Evolutionary conservation across 2,329 filamentous ascomycete species (phyloP), one percentile per base, ranked within the genome.

Genomic region (Dothideomycetidae sp.): DNA sequence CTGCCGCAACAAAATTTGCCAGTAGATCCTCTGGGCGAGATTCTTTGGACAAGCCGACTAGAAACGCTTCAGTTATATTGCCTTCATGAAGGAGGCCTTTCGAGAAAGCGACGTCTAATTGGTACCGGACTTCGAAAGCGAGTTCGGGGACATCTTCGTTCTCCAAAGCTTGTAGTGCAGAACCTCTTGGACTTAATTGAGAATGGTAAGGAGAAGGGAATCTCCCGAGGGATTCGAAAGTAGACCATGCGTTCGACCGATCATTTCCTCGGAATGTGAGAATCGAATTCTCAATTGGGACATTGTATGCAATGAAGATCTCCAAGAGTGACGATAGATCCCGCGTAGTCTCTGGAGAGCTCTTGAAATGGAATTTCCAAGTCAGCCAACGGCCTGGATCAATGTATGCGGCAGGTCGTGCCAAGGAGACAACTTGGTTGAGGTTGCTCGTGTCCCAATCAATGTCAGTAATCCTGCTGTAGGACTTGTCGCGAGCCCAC

Each of bases 71-170:
- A 1, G 64, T 68, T 31, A 96, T 69, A 32, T 71, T 80, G 52
- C 83, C 73, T 54, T 94, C 88, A 37, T 78, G 78, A 10, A 98
- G 60, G 15, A 75, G 66, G 0, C 77, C 75, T 17, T 79, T 73
- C 0, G 86, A 93, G n/a, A 96, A 68, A 53, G 88, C 96, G 0
- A 84, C 86, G 55, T 98, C 88, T 0, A 98, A 70, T 53, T 93
- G 85, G 52, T 96, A 98, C 11, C 83, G 72, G 1, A 93, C 72
- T 1, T 74, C 61, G 43, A 85, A 94, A 0, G 62, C 44, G 2
- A 63, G 54, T 14, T 57, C 49, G 5, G 52, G 47, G 41, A 19
- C 45, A 39, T 13, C 40, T 39, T 35, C 49, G 10, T 21, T 37
- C 15, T 43, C 34, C 19, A 44, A 44, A 19, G 50, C 11, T 18